Evolutionary conservation across 495 filamentous ascomycete species (phyloP).

Genomic region (Terfezia boudieri): DNA sequence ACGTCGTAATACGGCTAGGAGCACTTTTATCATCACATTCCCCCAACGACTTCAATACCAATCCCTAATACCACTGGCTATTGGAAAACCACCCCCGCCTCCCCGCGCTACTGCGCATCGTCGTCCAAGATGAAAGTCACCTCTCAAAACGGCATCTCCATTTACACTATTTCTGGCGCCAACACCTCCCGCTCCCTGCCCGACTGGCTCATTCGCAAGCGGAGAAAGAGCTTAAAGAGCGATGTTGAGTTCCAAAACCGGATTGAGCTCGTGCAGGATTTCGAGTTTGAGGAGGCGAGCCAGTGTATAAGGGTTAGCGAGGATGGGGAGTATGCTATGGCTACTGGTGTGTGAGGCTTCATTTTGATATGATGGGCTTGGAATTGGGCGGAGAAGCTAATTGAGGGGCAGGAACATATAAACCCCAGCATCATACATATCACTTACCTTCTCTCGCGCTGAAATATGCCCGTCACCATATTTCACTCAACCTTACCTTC

Average conservation of each 20-base stretch:
- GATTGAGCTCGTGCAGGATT: slow-evolving; percentile 89
- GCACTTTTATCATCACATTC: too few species aligned
- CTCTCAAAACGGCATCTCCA: slow-evolving; percentile 67
- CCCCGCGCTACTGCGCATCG: neutral
- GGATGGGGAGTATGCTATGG: slow-evolving; percentile 97
- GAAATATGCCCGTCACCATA: slow-evolving; percentile 80
- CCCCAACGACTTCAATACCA: too few species aligned
- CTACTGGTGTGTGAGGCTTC: slow-evolving; percentile 41
- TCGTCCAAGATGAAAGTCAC: slow-evolving; percentile 53
- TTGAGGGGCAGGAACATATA: slow-evolving; percentile 45
- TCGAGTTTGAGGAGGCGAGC: slow-evolving; percentile 97
- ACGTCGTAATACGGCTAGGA: too few species aligned
- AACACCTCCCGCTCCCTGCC: slow-evolving; percentile 77
- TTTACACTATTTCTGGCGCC: slow-evolving; percentile 89
- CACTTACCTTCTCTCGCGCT: slow-evolving; percentile 81
- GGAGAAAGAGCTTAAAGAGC: slow-evolving; percentile 82
- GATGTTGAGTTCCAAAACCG: slow-evolving; percentile 83
- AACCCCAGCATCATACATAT: slow-evolving; percentile 92
- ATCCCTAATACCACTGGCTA: too few species aligned
- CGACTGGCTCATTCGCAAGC: slow-evolving; percentile 78
- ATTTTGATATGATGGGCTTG: neutral
- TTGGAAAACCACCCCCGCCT: neutral
- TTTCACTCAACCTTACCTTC: slow-evolving; percentile 84
- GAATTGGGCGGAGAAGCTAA: slow-evolving; percentile 4
- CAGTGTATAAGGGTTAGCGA: slow-evolving; percentile 75